Percentiles rank a stretch among this genome's conserved stretches.
Conservation (phyloP, 257 asterid species). For the Rhazya stricta region DNA sequence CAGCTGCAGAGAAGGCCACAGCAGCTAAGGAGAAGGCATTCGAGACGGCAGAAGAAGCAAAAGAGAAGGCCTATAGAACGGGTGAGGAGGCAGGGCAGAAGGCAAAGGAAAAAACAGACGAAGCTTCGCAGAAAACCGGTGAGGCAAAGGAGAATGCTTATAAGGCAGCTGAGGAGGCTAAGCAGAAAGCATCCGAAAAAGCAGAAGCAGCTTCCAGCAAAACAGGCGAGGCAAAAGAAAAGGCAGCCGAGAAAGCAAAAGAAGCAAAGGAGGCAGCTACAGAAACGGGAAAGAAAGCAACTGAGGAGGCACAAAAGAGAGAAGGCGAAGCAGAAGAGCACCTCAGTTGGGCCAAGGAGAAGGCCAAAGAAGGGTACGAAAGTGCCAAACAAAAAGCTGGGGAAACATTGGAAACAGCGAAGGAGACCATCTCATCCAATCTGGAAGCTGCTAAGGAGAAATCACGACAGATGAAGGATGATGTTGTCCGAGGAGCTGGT, state of each 20-base stretch:
- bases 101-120: not conserved
- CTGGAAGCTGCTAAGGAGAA: conserved; percentile 30
- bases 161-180: conserved; percentile 11
- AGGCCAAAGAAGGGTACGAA: conserved; percentile 33
- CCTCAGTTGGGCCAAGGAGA: conserved; percentile 29
- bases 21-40: conserved; percentile 9
- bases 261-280: conserved; percentile 5
- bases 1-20: not conserved
- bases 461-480: conserved; percentile 23
- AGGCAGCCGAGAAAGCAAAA: conserved; percentile 11
- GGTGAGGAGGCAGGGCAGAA: not conserved
- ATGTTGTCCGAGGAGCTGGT: conserved; percentile 8
- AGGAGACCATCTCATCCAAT: conserved; percentile 25
- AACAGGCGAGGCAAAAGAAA: conserved; percentile 9
- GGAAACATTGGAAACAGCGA: conserved; percentile 25
- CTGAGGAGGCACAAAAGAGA: conserved; percentile 26
- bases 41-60: conserved; percentile 10
- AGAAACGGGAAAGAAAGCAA: not conserved
- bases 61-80: not conserved
- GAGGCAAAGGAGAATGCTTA: not conserved
- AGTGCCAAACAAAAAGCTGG: conserved; percentile 28
- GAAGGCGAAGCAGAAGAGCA: conserved; percentile 20
- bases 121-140: not conserved
- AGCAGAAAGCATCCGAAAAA: conserved; percentile 12
- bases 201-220: conserved; percentile 18